Base-by-base conservation (phyloP, 2,329 filamentous ascomycete species). In the Didymella pinodella region DNA sequence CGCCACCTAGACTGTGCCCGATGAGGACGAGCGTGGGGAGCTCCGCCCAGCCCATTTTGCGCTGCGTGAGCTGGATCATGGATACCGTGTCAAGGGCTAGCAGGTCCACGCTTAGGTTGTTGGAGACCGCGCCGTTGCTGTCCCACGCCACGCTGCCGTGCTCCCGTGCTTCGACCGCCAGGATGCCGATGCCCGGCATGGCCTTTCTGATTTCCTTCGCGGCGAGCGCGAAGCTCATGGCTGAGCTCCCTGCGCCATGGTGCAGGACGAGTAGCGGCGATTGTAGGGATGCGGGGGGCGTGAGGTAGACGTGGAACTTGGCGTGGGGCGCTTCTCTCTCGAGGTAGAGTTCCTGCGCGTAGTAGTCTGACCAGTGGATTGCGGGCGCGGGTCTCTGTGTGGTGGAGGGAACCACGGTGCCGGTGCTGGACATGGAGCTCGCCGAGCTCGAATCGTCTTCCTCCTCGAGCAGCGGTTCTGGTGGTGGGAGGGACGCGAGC, bases 241-340 rank as follows among this genome's bases (percentile, higher is more conserved):
- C 96, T 0, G 93, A 97, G 4, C 93, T 96, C 16, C 95, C 95
- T 40, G 92, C 95, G 38, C 95, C 95, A 78, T 99, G 95, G 74
- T 99, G 95, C 79, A 91, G 92, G 59, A 98, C 90, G 77, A 99
- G 93, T 5, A 99, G 82, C 0, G 94, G 93, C 0, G 90, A 91
- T 61, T 84, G 88, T 41, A 84, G 84, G 8, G 81, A 75, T 1
- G 75, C 72, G 0, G 94, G 93, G 0, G 93, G 92, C 20, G 88
- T 97, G 43, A 98, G 83, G 76, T 98, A 98, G 57, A 87, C 91
- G 80, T 99, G 95, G 73, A 93, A 90, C 50, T 83, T 86, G 41
- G 92, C 85, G 32, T 75, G 73, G 12, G 64, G 51, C 7, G 54
- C 51, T 38, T 63, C 77, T 70, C 47, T 79, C 79, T 85, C 81